Conservation (phyloP, 805 yeast species). For the Suhomyces sp. region DNA sequence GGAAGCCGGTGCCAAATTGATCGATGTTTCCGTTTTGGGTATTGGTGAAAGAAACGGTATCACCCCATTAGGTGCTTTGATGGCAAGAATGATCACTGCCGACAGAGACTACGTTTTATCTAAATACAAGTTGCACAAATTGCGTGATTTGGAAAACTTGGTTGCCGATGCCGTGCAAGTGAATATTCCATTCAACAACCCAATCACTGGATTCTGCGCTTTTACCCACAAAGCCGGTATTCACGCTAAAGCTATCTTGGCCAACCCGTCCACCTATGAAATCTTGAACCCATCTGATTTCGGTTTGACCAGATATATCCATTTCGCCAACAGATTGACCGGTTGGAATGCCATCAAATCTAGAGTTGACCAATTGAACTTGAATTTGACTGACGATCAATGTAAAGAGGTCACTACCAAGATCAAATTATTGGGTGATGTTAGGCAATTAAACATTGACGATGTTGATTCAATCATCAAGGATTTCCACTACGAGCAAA, state of each 20-base stretch:
- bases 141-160: slow-evolving; percentile 91
- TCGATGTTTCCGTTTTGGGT: slow-evolving; percentile 94
- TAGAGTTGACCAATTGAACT: slow-evolving; percentile 94
- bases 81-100: slow-evolving; percentile 99
- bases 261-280: slow-evolving; percentile 98
- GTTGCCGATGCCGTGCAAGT: slow-evolving; percentile 98
- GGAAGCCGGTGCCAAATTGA: slow-evolving; percentile 94
- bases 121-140: slow-evolving; percentile 92
- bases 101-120: slow-evolving; percentile 93
- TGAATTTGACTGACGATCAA: slow-evolving; percentile 86
- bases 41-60: slow-evolving; percentile 99
- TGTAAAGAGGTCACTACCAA: slow-evolving; percentile 91
- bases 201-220: slow-evolving; percentile 99
- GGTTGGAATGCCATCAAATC: slow-evolving; percentile 99
- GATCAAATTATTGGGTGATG: slow-evolving; percentile 92
- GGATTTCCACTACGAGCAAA: slow-evolving; percentile 79
- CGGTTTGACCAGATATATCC: slow-evolving; percentile 94
- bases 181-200: slow-evolving; percentile 96
- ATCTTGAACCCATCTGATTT: slow-evolving; percentile 92
- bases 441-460: slow-evolving; percentile 89
- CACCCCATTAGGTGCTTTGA: slow-evolving; percentile 94
- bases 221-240: slow-evolving; percentile 99
- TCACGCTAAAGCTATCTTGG: slow-evolving; percentile 97
- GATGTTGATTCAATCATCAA: slow-evolving; percentile 96
- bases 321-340: slow-evolving; percentile 95